Evolutionary conservation across 306 rosid genomes (phyloP).

Genomic region (Lathyrus oleraceus): DNA sequence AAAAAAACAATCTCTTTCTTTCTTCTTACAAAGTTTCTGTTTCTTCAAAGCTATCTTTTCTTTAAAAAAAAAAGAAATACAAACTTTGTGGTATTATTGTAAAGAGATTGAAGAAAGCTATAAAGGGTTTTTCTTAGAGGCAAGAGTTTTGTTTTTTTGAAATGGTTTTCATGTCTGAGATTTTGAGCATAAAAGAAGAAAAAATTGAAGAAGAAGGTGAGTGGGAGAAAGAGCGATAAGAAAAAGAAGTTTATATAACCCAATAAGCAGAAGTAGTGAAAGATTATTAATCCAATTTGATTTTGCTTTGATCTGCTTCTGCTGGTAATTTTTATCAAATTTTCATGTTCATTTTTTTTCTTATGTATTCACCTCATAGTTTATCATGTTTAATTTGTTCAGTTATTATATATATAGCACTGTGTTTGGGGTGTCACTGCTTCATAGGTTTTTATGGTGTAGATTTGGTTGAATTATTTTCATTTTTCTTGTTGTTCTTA

Average conservation of each 20-base stretch:
- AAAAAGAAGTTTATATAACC: conserved; percentile 27
- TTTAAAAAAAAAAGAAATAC: too few species aligned
- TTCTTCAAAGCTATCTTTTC: conserved; percentile 40
- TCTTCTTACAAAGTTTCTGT: conserved; percentile 45
- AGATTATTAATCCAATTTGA: conserved; percentile 30
- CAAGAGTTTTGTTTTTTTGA: conserved; percentile 40
- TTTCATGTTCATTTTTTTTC: background rate
- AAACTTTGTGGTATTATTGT: background rate
- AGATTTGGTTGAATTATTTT: too few species aligned
- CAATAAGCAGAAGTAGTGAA: conserved; percentile 52
- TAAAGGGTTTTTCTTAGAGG: conserved; percentile 23
- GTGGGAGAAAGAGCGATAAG: conserved; percentile 87
- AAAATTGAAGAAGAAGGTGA: conserved; percentile 83
- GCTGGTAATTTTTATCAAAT: conserved; percentile 51
- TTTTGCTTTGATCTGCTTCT: conserved; percentile 58
- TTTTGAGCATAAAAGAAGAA: conserved; percentile 51
- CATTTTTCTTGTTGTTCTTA: too few species aligned
- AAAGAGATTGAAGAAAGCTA: conserved; percentile 29
- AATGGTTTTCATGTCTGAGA: conserved; percentile 80
- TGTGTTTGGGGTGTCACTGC: too few species aligned
- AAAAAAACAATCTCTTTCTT: conserved; percentile 41
- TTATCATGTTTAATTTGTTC: background rate
- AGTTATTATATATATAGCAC: too few species aligned
- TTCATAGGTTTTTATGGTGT: too few species aligned
- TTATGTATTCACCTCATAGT: background rate